These are phyloP conservation scores for Cucumis hystrix DNA, from an alignment of 306 rosid genomes.

Conservation along the genomic window DNA sequence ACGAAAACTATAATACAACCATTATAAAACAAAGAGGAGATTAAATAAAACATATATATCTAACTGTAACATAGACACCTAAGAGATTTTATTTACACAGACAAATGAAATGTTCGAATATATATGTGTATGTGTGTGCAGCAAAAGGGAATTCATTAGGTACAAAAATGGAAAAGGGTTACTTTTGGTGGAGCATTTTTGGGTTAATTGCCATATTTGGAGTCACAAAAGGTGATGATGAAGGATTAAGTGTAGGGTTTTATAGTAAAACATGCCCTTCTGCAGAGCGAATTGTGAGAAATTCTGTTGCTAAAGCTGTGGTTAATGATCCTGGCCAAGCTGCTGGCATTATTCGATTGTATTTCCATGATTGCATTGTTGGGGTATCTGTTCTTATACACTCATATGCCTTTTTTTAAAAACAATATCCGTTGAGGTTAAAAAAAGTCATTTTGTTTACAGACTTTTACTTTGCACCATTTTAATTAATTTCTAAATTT, in stretches of 20 bases:
- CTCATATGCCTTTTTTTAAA: neutral
- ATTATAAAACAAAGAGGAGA: neutral
- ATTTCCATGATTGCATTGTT: neutral
- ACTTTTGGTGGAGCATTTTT: neutral
- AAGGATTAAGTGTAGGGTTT: neutral
- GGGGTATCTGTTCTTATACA: neutral
- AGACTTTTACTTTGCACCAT: too few relatives aligned
- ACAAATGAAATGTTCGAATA: neutral
- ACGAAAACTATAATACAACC: neutral
- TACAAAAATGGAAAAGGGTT: neutral
- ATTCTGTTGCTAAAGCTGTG: neutral
- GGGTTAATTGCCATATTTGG: neutral
- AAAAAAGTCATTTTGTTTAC: too few relatives aligned
- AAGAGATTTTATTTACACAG: neutral
- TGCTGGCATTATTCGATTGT: neutral
- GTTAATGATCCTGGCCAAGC: neutral
- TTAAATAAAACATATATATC: too few relatives aligned
- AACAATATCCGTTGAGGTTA: too few relatives aligned
- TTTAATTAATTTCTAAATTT: too few relatives aligned
- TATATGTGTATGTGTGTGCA: neutral
- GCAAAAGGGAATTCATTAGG: neutral
- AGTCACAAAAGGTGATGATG: neutral
- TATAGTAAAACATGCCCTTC: conserved; percentile 5
- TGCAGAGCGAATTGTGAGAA: neutral
- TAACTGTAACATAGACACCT: neutral